Percentiles rank a stretch among this genome's conserved stretches.
Conservation (phyloP, 1,139 yeast genomes). For the Candida glucosophila region DNA sequence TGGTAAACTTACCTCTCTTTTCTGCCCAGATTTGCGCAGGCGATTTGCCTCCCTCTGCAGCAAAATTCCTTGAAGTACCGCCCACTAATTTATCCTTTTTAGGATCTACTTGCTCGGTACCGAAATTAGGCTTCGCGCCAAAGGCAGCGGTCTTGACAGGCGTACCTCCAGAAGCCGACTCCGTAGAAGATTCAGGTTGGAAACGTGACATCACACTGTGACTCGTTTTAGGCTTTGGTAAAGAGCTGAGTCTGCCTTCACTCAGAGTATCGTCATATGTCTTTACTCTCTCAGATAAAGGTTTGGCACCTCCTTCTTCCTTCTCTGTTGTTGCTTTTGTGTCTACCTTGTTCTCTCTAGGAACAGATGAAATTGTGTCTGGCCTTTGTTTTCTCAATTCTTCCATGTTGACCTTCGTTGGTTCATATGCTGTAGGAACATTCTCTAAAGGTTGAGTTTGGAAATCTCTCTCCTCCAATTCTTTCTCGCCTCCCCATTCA, state of each 20-base stretch:
- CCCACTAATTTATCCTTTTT: slow-evolving; percentile 44
- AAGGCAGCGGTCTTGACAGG: too few species aligned
- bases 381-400: slow-evolving; percentile 39
- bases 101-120: slow-evolving; percentile 18
- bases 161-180: slow-evolving; percentile 8
- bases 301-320: slow-evolving; percentile 19
- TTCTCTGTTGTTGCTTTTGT: slow-evolving; percentile 8
- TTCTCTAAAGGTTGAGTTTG: slow-evolving; percentile 50
- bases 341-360: slow-evolving; percentile 13
- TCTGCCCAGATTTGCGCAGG: slow-evolving; percentile 98
- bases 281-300: slow-evolving; percentile 37
- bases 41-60: slow-evolving; percentile 70
- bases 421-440: slow-evolving; percentile 61
- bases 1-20: slow-evolving; percentile 59
- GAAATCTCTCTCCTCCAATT: slow-evolving; percentile 66
- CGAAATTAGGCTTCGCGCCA: slow-evolving; percentile 46
- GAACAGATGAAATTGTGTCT: slow-evolving; percentile 37
- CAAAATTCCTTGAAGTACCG: slow-evolving; percentile 64
- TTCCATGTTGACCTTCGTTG: slow-evolving; percentile 43
- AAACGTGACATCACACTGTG: slow-evolving; percentile 47
- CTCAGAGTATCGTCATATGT: slow-evolving; percentile 22
- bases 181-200: slow-evolving; percentile 20
- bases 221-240: slow-evolving; percentile 58
- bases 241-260: slow-evolving; percentile 49
- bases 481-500: slow-evolving; percentile 60